These are phyloP conservation scores for Fusarium sp. DNA, from an alignment of 2,329 filamentous ascomycete genomes.

Conservation along the genomic window DNA sequence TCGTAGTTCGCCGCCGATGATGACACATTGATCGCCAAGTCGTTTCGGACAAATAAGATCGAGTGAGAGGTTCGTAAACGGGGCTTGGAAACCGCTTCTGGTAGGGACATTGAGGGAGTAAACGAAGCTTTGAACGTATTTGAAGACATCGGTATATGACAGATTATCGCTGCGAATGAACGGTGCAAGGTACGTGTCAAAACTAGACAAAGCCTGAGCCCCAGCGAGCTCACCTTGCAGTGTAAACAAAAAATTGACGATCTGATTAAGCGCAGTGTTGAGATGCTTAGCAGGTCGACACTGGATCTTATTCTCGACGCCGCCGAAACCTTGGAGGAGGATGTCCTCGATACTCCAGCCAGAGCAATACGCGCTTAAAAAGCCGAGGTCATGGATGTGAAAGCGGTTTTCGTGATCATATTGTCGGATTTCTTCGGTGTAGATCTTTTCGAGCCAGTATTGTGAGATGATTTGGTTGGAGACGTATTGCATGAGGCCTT, in stretches of 20 bases:
- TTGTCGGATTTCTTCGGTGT: slow-evolving; percentile 34
- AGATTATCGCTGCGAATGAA: slow-evolving; percentile 39
- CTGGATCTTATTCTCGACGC: slow-evolving; percentile 43
- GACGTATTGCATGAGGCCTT: slow-evolving; percentile 43
- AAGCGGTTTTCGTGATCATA: slow-evolving; percentile 39
- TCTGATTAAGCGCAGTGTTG: slow-evolving; percentile 43
- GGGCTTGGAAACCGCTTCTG: slow-evolving; percentile 41
- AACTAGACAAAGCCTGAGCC: slow-evolving; percentile 38
- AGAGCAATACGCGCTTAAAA: slow-evolving; percentile 42
- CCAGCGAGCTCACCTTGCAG: slow-evolving; percentile 42
- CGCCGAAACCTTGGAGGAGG: slow-evolving; percentile 40
- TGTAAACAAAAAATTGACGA: slow-evolving; percentile 44
- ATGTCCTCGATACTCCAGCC: slow-evolving; percentile 44
- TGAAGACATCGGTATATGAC: slow-evolving; percentile 39
- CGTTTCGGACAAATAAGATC: slow-evolving; percentile 39
- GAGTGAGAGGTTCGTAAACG: slow-evolving; percentile 41
- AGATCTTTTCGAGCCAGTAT: slow-evolving; percentile 43
- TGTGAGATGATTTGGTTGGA: slow-evolving; percentile 42
- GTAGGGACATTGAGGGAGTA: slow-evolving; percentile 45
- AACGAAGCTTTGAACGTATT: slow-evolving; percentile 42
- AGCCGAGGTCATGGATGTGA: slow-evolving; percentile 43
- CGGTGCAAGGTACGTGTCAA: slow-evolving; percentile 41
- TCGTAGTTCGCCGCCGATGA: slow-evolving; percentile 34
- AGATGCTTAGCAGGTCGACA: slow-evolving; percentile 41
- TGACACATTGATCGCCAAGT: slow-evolving; percentile 27